Conservation (phyloP, 2,329 filamentous ascomycete genomes). For the Ceratocystis alfenasii region DNA sequence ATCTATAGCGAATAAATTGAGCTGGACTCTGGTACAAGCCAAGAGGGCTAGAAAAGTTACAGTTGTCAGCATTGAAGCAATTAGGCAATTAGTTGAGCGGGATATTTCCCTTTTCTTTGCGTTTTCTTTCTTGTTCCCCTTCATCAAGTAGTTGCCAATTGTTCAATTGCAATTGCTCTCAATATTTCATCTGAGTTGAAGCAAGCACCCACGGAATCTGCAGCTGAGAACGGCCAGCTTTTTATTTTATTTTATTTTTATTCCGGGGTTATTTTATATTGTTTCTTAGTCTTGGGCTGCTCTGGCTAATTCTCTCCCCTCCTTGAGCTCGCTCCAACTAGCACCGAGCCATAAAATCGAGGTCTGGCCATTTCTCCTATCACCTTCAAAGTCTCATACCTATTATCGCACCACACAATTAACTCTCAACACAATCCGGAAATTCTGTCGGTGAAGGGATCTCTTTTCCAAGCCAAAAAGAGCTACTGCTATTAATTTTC, state of each 20-base stretch:
- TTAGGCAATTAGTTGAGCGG: not conserved
- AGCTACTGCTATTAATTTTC: not conserved
- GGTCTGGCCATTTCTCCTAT: conserved; percentile 7
- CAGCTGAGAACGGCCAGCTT: not conserved
- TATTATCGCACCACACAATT: conserved; percentile 3
- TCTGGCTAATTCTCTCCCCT: not conserved
- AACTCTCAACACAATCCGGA: not conserved
- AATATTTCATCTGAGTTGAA: not conserved
- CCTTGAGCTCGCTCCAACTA: not conserved
- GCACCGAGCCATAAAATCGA: not conserved
- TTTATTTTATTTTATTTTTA: not conserved
- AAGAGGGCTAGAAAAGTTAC: not conserved
- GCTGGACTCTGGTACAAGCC: not conserved
- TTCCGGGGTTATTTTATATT: not conserved
- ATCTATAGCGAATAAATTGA: not conserved
- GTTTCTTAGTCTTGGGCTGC: not conserved
- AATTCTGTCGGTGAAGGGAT: not conserved
- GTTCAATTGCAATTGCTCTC: not conserved
- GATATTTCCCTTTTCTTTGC: not conserved
- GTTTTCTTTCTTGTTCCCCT: not conserved
- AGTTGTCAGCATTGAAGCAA: not conserved
- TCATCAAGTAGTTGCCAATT: not conserved
- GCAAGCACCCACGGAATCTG: not conserved
- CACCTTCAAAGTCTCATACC: not conserved
- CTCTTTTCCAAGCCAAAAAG: not conserved